Conservation (phyloP, 2,329 filamentous ascomycete species). For the Teratosphaeria gauchensis region DNA sequence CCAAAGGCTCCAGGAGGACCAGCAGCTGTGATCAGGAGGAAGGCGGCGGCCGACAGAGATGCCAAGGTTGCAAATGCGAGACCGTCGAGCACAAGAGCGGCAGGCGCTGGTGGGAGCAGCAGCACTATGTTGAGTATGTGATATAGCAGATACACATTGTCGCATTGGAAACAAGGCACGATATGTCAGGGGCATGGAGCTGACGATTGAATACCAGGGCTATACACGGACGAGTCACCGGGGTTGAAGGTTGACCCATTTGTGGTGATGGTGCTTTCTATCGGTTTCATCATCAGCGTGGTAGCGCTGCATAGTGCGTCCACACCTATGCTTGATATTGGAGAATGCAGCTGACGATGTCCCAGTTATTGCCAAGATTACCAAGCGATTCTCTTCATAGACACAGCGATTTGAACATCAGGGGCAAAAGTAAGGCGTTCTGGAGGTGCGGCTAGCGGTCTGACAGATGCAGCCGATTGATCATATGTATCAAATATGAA, state of each 20-base stretch:
- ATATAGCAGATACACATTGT: background rate
- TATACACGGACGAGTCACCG: constrained; percentile 97
- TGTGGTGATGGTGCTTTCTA: constrained; percentile 87
- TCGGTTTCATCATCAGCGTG: constrained; percentile 98
- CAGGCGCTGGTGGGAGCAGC: constrained; percentile 89
- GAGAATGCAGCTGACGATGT: constrained; percentile 9
- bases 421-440: constrained; percentile 5
- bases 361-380: constrained; percentile 88
- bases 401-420: background rate
- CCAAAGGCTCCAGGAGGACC: constrained; percentile 87
- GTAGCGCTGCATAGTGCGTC: constrained; percentile 89
- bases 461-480: background rate
- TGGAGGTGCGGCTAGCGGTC: background rate
- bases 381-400: constrained; percentile 66
- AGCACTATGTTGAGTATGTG: constrained; percentile 93
- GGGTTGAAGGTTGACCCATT: constrained; percentile 97
- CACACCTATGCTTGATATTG: background rate
- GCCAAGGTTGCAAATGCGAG: constrained; percentile 92
- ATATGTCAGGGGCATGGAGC: background rate
- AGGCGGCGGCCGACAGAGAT: constrained; percentile 92
- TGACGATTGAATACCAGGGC: constrained; percentile 43
- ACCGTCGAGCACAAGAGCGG: constrained; percentile 83
- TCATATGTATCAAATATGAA: background rate
- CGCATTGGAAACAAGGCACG: background rate
- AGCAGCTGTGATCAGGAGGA: constrained; percentile 87